A percentile compares a stretch with the other conserved stretches of the same genome.
Evolutionary conservation across 1,284 basidiomycete genomes (phyloP).

Genomic region (Fomitiporia mediterranea): DNA sequence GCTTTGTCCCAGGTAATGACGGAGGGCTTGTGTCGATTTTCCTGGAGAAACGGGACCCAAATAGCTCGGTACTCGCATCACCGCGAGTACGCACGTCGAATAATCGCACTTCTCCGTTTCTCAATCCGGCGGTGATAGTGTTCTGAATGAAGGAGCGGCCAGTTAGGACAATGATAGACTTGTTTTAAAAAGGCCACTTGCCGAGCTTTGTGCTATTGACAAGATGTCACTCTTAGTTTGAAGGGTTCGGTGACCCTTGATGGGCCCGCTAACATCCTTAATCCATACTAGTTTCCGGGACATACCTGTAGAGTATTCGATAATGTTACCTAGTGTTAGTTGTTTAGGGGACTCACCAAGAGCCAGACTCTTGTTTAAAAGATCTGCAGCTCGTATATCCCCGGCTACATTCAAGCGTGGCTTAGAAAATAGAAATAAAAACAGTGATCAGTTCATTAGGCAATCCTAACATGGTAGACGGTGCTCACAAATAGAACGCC

Average conservation of each 20-base stretch:
- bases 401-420: not conserved
- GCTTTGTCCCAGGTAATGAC: not conserved
- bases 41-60: conserved; percentile 33
- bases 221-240: conserved; percentile 62
- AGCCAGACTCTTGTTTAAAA: conserved; percentile 44
- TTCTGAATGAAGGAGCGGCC: conserved; percentile 33
- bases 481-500: conserved; percentile 9
- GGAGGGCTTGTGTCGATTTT: not conserved
- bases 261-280: conserved; percentile 44
- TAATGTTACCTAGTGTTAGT: not conserved
- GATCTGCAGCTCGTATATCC: conserved; percentile 54
- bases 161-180: conserved; percentile 9
- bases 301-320: conserved; percentile 37
- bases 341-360: conserved; percentile 42
- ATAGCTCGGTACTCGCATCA: conserved; percentile 34
- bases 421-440: not conserved
- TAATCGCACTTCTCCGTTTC: conserved; percentile 52
- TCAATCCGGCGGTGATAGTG: conserved; percentile 54
- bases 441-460: not conserved
- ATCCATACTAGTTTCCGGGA: conserved; percentile 46
- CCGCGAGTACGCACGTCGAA: conserved; percentile 51
- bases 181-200: conserved; percentile 26
- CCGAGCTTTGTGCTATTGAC: conserved; percentile 46
- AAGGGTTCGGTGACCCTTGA: conserved; percentile 24
- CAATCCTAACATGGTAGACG: not conserved